A percentile compares a stretch with the other conserved stretches of the same genome.
These are phyloP conservation scores for Aspergillus carlsbadensis DNA, from an alignment of 495 filamentous ascomycete species.

Conservation along the genomic window DNA sequence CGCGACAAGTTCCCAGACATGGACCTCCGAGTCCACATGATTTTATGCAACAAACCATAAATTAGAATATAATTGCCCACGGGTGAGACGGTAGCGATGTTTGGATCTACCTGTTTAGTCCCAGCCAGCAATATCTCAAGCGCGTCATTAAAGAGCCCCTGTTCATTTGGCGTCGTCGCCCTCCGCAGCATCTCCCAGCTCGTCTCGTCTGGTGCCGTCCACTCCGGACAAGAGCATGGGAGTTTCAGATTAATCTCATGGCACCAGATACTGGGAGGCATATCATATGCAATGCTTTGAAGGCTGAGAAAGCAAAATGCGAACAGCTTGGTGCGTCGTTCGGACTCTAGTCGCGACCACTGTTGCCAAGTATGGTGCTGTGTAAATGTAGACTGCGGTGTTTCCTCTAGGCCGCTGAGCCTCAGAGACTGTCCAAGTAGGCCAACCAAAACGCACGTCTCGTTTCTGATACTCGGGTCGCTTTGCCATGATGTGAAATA, in stretches of 20 bases:
- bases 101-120: neutral
- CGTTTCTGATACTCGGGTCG: neutral
- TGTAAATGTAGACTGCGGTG: slow-evolving; percentile 20
- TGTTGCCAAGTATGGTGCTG: no score
- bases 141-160: neutral
- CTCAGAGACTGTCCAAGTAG: slow-evolving; percentile 6
- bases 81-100: neutral
- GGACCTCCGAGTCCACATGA: neutral
- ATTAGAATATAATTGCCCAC: neutral
- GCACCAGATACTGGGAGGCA: slow-evolving; percentile 8
- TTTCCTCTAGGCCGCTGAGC: slow-evolving; percentile 26
- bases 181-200: slow-evolving; percentile 8
- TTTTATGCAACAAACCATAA: neutral
- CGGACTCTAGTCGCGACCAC: slow-evolving; percentile 13
- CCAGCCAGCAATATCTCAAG: neutral
- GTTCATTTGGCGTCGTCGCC: neutral
- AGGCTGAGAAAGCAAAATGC: slow-evolving; percentile 17
- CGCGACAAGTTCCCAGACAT: neutral
- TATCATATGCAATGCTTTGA: slow-evolving; percentile 13
- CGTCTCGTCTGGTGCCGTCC: slow-evolving; percentile 13
- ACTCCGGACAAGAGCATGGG: slow-evolving; percentile 17
- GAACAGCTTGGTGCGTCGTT: slow-evolving; percentile 11
- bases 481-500: slow-evolving; percentile 6
- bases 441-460: neutral
- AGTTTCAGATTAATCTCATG: slow-evolving; percentile 12